Conservation (phyloP, 768 basidiomycete genomes). For the Rhizopogon salebrosus region DNA sequence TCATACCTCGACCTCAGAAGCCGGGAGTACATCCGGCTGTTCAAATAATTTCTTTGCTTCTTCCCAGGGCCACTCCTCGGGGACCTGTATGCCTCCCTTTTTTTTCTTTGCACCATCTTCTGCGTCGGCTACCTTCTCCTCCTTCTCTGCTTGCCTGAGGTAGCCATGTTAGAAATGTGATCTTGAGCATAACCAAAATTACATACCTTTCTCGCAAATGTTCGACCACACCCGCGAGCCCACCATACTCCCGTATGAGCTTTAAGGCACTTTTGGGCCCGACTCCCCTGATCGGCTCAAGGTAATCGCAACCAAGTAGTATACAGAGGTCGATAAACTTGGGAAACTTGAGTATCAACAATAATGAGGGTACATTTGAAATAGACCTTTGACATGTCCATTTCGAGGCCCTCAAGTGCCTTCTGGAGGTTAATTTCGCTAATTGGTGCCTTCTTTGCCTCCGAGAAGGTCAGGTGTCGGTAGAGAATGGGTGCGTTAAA, state of each 20-base stretch:
- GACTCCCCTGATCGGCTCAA: conserved; percentile 96
- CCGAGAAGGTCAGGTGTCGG: conserved; percentile 96
- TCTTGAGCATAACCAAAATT: neutral
- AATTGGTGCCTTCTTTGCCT: conserved; percentile 96
- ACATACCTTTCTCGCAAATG: conserved; percentile 74
- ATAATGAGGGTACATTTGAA: neutral
- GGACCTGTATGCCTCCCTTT: conserved; percentile 74
- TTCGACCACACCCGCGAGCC: conserved; percentile 66
- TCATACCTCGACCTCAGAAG: conserved; percentile 77
- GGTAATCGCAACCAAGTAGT: conserved; percentile 95
- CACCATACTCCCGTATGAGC: conserved; percentile 77
- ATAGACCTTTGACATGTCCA: conserved; percentile 84
- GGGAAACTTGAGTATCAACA: neutral
- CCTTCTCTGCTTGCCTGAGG: conserved; percentile 34
- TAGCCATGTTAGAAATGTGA: neutral
- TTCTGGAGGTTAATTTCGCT: conserved; percentile 81
- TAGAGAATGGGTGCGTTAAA: conserved; percentile 89
- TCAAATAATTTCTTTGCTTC: conserved; percentile 88
- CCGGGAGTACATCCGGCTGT: conserved; percentile 85
- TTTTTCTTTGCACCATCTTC: conserved; percentile 41
- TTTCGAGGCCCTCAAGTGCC: conserved; percentile 83
- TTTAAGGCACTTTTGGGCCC: conserved; percentile 96
- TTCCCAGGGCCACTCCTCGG: conserved; percentile 97
- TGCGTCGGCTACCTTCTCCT: conserved; percentile 35
- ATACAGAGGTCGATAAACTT: conserved; percentile 97